Percentiles rank a stretch among this genome's conserved stretches.
phyloP scores from a whole-genome alignment of 2,329 filamentous ascomycete genomes.

The Colletotrichum chrysophilum region DNA sequence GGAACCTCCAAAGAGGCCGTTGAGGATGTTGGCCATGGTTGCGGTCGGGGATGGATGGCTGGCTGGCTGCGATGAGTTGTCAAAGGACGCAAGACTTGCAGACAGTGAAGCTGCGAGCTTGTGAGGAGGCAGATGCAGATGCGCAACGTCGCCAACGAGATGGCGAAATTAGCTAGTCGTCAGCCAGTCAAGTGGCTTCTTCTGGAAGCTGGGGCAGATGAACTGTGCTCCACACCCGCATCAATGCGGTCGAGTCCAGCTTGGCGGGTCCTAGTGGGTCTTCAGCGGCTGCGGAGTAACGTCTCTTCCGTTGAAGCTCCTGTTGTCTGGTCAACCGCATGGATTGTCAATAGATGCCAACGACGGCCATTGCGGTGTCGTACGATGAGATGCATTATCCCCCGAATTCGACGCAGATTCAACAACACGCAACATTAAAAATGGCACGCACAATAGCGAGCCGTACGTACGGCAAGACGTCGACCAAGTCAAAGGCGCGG shows the following conservation, averaged over 20 bases:
- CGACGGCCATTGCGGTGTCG: background rate
- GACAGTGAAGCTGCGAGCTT: conserved; percentile 20
- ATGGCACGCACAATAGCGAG: conserved; percentile 51
- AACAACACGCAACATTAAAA: conserved; percentile 18
- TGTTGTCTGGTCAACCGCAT: conserved; percentile 8
- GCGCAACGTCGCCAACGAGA: background rate
- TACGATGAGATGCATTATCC: background rate
- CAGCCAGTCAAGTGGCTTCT: conserved; percentile 17
- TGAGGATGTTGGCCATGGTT: conserved; percentile 65
- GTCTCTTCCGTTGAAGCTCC: background rate
- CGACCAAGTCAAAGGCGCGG: conserved; percentile 51
- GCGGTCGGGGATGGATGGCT: conserved; percentile 23
- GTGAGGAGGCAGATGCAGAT: conserved; percentile 8
- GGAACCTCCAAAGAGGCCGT: conserved; percentile 72
- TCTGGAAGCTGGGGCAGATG: conserved; percentile 17
- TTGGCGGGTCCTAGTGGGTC: background rate
- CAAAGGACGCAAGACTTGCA: conserved; percentile 15
- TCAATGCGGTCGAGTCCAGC: conserved; percentile 12
- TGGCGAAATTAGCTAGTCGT: conserved; percentile 19
- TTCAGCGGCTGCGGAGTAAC: conserved; percentile 1
- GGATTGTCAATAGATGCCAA: conserved; percentile 14
- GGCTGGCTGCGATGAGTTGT: conserved; percentile 24
- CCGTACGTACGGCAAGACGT: conserved; percentile 57
- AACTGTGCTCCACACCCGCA: conserved; percentile 1
- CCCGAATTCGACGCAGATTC: background rate